Conservation (phyloP, 208 protist species). For the Acanthamoeba triangularis region DNA sequence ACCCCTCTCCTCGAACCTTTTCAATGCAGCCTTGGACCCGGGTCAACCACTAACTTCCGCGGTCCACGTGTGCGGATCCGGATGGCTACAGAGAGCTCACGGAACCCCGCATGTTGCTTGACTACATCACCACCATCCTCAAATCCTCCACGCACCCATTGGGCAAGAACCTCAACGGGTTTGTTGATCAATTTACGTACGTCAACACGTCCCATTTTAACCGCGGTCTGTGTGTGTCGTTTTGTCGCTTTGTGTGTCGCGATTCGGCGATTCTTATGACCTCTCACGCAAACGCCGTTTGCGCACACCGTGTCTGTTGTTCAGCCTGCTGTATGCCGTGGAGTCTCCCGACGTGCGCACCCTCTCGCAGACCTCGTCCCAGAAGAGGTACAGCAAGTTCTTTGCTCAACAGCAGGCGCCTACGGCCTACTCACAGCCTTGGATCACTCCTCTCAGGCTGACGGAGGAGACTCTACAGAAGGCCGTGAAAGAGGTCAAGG, state of each 20-base stretch:
- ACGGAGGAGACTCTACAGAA: constrained; percentile 72
- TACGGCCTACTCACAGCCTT: neutral
- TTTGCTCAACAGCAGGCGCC: neutral
- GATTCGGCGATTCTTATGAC: too few relatives aligned
- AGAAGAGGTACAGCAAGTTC: neutral
- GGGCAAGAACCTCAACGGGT: constrained; percentile 66
- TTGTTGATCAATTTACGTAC: constrained; percentile 65
- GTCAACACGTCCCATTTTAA: neutral
- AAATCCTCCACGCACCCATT: constrained; percentile 33
- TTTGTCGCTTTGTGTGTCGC: neutral
- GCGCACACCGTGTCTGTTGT: neutral
- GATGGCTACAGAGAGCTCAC: neutral
- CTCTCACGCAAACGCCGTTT: neutral
- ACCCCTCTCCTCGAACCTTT: neutral
- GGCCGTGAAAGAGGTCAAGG: constrained; percentile 67
- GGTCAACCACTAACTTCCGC: neutral
- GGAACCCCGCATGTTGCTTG: constrained; percentile 59
- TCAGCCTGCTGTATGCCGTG: constrained; percentile 46
- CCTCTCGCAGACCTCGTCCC: constrained; percentile 33
- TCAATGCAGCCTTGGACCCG: neutral
- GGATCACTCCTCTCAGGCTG: neutral
- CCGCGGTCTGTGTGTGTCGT: neutral
- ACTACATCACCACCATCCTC: constrained; percentile 71
- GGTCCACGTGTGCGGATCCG: neutral
- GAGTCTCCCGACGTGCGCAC: constrained; percentile 69